Conservation (phyloP, 2,329 filamentous ascomycete species). For the Fusarium secorum region DNA sequence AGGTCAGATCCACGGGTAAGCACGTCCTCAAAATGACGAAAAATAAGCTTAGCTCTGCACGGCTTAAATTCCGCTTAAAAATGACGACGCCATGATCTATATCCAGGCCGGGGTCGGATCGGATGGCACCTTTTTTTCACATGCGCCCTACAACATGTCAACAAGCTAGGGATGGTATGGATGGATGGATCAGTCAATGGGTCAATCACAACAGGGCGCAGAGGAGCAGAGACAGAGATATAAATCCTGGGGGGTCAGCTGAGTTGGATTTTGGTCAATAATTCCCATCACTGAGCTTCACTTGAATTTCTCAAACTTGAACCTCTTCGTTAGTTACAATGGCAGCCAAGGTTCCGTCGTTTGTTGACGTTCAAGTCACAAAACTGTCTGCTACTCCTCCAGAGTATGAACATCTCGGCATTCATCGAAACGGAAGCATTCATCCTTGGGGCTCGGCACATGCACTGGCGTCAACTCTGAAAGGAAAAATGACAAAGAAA, state of each 20-base stretch:
- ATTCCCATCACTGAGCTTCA: neutral
- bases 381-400: slow-evolving; percentile 22
- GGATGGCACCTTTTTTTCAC: slow-evolving; percentile 4
- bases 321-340: no score
- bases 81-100: neutral
- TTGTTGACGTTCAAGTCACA: slow-evolving; percentile 19
- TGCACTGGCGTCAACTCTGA: slow-evolving; percentile 9
- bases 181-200: slow-evolving; percentile 30
- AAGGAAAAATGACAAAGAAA: slow-evolving; percentile 11
- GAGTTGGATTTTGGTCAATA: neutral
- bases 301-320: no score
- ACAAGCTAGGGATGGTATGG: slow-evolving; percentile 8
- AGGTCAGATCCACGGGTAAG: no score
- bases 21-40: neutral
- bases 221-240: neutral
- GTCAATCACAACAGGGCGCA: slow-evolving; percentile 32
- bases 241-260: neutral
- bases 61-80: neutral
- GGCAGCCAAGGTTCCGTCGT: slow-evolving; percentile 10
- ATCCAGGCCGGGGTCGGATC: slow-evolving; percentile 16
- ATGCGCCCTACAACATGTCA: slow-evolving; percentile 34
- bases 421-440: slow-evolving; percentile 3
- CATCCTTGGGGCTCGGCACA: slow-evolving; percentile 24
- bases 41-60: neutral
- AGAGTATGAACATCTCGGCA: slow-evolving; percentile 30